These are phyloP conservation scores for Paracamarosporium sp. DNA, from an alignment of 2,329 filamentous ascomycete genomes.

Conservation along the genomic window DNA sequence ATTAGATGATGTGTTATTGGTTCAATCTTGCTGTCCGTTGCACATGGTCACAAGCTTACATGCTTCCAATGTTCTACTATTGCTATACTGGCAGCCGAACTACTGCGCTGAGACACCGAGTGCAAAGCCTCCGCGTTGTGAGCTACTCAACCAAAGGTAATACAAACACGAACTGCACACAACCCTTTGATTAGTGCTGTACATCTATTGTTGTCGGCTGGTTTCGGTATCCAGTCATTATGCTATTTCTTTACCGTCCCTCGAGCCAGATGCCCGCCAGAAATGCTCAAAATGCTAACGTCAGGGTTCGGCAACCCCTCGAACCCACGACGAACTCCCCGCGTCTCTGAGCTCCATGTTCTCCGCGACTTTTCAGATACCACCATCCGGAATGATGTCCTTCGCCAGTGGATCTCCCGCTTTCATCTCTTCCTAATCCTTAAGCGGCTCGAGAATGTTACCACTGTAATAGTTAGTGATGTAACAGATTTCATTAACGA, in stretches of 20 bases:
- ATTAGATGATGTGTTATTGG: too few species aligned
- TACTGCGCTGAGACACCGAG: too few species aligned
- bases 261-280: conserved; percentile 32
- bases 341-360: conserved; percentile 13
- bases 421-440: conserved; percentile 10
- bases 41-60: too few species aligned
- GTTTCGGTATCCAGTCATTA: background rate
- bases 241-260: background rate
- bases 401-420: background rate
- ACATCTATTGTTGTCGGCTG: background rate
- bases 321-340: conserved; percentile 22
- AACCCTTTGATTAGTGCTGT: background rate
- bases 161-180: background rate
- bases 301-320: conserved; percentile 27
- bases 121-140: background rate
- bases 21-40: too few species aligned
- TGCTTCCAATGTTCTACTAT: too few species aligned
- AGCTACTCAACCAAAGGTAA: background rate
- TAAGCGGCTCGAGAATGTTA: conserved; percentile 45
- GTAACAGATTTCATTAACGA: background rate
- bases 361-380: background rate
- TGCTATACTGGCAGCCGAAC: too few species aligned
- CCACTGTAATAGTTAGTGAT: conserved; percentile 39
- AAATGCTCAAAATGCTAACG: conserved; percentile 35
- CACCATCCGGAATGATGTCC: background rate